Percentiles rank a stretch among this genome's conserved stretches.
These are phyloP conservation scores for Filobasidium floriforme DNA, from an alignment of 768 basidiomycete genomes.

Conservation along the genomic window DNA sequence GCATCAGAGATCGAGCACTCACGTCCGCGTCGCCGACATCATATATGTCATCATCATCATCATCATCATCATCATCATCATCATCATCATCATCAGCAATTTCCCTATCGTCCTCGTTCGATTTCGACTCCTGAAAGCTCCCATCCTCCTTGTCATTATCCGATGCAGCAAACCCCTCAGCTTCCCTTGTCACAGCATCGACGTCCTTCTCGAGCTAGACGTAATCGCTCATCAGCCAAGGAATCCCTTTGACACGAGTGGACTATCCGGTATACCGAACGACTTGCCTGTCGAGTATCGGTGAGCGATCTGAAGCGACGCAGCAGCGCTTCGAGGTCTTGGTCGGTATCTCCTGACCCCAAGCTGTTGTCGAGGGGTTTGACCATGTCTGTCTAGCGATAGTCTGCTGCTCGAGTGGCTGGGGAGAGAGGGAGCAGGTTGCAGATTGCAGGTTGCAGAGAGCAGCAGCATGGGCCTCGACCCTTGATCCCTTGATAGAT, in stretches of 20 bases:
- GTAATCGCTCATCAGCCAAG: too few species aligned
- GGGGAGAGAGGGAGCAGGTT: too few species aligned
- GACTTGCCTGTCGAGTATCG: constrained; percentile 1
- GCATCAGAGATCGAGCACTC: not conserved
- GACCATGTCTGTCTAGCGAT: too few species aligned
- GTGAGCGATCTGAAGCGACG: not conserved
- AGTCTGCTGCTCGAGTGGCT: too few species aligned
- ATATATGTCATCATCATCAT: not conserved
- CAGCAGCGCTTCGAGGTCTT: not conserved
- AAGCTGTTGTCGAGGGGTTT: not conserved
- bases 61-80: not conserved
- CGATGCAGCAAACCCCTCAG: not conserved
- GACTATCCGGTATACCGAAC: not conserved
- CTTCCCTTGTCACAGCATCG: not conserved
- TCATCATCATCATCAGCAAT: not conserved
- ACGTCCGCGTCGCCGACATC: not conserved
- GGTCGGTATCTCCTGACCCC: not conserved
- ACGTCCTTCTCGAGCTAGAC: not conserved
- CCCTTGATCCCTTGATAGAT: too few species aligned
- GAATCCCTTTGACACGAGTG: too few species aligned
- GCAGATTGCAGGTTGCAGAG: too few species aligned
- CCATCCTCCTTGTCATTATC: not conserved
- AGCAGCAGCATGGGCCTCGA: too few species aligned
- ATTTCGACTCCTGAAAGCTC: not conserved
- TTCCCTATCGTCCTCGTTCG: not conserved